Percentiles rank a stretch among this genome's conserved stretches.
These are phyloP conservation scores for Nothomitra cinnamomea DNA, from an alignment of 2,329 filamentous ascomycete genomes.

Conservation along the genomic window DNA sequence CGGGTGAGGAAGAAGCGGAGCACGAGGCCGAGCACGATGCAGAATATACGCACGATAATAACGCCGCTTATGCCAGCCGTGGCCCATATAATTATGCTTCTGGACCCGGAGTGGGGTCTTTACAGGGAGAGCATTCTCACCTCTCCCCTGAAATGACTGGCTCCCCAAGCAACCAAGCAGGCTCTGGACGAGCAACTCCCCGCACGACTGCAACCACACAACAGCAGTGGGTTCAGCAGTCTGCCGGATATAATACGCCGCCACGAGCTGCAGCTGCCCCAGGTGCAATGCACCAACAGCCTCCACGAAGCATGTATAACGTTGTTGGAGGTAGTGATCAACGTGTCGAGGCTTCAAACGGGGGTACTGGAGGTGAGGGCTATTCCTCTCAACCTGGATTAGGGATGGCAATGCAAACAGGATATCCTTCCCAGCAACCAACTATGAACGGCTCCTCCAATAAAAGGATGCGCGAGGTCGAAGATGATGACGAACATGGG, in stretches of 20 bases:
- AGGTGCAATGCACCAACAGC: conserved; percentile 31
- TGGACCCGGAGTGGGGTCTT: conserved; percentile 44
- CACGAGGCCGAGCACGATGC: conserved; percentile 52
- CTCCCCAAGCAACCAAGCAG: conserved; percentile 61
- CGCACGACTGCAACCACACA: conserved; percentile 57
- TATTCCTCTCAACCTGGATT: conserved; percentile 52
- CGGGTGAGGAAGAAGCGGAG: conserved; percentile 50
- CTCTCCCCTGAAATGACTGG: conserved; percentile 68
- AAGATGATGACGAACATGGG: conserved; percentile 44
- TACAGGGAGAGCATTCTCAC: conserved; percentile 58
- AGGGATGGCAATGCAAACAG: conserved; percentile 36
- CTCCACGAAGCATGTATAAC: conserved; percentile 73
- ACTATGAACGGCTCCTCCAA: conserved; percentile 48
- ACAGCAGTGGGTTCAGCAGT: conserved; percentile 49
- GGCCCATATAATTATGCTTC: conserved; percentile 60
- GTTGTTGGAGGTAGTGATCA: conserved; percentile 59
- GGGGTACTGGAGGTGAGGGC: conserved; percentile 46
- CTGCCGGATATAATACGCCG: conserved; percentile 57
- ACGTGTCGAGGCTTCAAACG: conserved; percentile 45
- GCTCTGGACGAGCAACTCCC: conserved; percentile 71
- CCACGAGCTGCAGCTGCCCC: conserved; percentile 33
- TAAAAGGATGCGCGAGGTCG: conserved; percentile 45
- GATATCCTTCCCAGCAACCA: conserved; percentile 43
- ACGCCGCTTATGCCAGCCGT: conserved; percentile 52
- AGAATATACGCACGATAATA: conserved; percentile 77